Percentiles rank a stretch among this genome's conserved stretches.
Evolutionary conservation across 1,284 basidiomycete species (phyloP).

Genomic region (Fomitopsis palustris): DNA sequence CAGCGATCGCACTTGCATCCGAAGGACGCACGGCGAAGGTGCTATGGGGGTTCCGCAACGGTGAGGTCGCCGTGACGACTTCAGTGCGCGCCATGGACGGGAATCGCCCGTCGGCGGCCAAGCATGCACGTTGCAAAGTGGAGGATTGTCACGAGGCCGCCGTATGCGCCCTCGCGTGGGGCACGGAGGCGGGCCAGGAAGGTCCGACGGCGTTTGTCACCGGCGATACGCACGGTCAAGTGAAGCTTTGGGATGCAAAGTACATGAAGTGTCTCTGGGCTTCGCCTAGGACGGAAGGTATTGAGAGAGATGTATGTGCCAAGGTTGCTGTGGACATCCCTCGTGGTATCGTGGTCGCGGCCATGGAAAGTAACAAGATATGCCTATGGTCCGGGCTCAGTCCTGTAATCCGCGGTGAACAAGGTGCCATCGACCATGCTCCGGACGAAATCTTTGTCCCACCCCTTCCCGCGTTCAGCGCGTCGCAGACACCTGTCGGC

Average conservation of each 20-base stretch:
- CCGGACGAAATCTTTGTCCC: conserved; percentile 28
- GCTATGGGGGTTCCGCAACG: conserved; percentile 74
- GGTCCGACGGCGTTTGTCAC: conserved; percentile 40
- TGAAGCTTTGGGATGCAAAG: conserved; percentile 71
- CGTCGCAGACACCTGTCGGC: conserved; percentile 13
- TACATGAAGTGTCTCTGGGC: conserved; percentile 58
- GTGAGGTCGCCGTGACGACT: conserved; percentile 63
- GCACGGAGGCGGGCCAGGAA: conserved; percentile 23
- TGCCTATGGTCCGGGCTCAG: conserved; percentile 48
- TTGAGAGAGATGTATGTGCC: conserved; percentile 44
- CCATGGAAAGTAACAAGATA: conserved; percentile 51
- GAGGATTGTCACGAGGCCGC: conserved; percentile 57
- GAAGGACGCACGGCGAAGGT: conserved; percentile 68
- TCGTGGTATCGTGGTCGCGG: conserved; percentile 46
- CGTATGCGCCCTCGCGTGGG: conserved; percentile 53
- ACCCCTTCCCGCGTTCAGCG: conserved; percentile 13
- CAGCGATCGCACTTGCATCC: conserved; percentile 51
- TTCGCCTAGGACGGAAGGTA: conserved; percentile 36
- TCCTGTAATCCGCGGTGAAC: conserved; percentile 9
- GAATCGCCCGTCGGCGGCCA: conserved; percentile 39
- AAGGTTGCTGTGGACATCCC: conserved; percentile 42
- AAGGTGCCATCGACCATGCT: conserved; percentile 5
- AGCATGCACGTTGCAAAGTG: conserved; percentile 43
- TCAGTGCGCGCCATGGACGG: conserved; percentile 57
- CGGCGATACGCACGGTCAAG: conserved; percentile 56